Percentiles rank a stretch among this genome's conserved stretches.
Conservation (phyloP, 2,329 filamentous ascomycete genomes). For the Botryotinia convoluta region DNA sequence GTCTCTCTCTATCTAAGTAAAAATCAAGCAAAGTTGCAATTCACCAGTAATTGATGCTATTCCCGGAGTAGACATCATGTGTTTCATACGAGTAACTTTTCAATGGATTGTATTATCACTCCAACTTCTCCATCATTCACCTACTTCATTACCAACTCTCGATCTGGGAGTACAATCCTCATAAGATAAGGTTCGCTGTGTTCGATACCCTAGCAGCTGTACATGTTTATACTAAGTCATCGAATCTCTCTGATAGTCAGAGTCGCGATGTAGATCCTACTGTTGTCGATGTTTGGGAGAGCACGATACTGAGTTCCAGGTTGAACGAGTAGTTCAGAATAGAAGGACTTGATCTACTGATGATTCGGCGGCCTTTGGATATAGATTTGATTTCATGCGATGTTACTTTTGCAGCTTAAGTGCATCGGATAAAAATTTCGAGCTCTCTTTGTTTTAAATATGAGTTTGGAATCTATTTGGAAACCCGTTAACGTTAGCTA, state of each 20-base stretch:
- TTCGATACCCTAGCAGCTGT: not conserved
- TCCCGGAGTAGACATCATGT: too few relatives aligned
- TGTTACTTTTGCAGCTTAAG: not conserved
- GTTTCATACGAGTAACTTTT: too few relatives aligned
- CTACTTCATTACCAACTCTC: too few relatives aligned
- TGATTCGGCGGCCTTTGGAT: not conserved
- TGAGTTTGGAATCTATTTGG: too few relatives aligned
- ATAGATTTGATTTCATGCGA: not conserved
- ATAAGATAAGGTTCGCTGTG: not conserved
- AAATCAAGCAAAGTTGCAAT: not conserved
- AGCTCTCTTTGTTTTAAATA: too few relatives aligned
- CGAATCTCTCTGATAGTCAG: not conserved
- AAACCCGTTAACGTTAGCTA: rapidly evolving
- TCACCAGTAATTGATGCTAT: not conserved
- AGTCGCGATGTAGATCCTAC: not conserved
- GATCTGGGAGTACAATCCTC: not conserved
- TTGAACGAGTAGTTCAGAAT: too few relatives aligned
- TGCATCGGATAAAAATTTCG: too few relatives aligned
- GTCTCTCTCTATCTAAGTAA: not conserved
- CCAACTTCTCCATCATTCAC: not conserved
- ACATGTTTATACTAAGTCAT: not conserved
- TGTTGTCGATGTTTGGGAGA: not conserved
- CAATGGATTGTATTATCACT: too few relatives aligned
- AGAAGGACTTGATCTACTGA: too few relatives aligned
- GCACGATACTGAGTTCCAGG: too few relatives aligned